Evolutionary conservation across 2,329 filamentous ascomycete species (phyloP), one percentile per base, ranked within the genome.

Genomic region (Blumeria graminis): DNA sequence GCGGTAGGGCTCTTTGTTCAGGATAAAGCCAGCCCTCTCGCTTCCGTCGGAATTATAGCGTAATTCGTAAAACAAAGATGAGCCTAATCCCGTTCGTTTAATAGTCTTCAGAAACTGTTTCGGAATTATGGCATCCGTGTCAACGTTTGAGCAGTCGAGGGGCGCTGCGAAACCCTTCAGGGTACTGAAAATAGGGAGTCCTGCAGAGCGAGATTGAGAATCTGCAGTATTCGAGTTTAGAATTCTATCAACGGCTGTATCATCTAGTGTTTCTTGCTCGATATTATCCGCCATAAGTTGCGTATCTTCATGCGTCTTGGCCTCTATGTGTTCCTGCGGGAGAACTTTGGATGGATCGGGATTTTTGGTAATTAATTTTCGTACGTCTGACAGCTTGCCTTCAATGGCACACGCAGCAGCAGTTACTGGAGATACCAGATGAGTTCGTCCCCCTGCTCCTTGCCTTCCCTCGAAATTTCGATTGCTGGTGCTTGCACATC

Each of bases 71-170:
- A 98, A 98, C 55, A 94, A 79, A 41, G 90, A 90, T 28, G 74
- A 77, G 58, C 89, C 89, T 9, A 98, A 84, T 61, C 92, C 92
- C 1, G 90, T 94, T 58, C 92, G 86, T 77, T 96, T 96, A 72
- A 96, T 96, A 43, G 92, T 98, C 75, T 96, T 98, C 61, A 98
- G 78, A 74, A 96, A 98, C 69, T 98, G 92, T 72, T 98, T 98
- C 61, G 92, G 92, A 63, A 98, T 98, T 70, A 96, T 95, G 66
- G 90, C 90, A 65, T 98, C 92, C n/a, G 92, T 98, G 72, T 98
- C 92, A 63, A 95, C 81, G 69, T 98, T 98, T 62, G 84, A 76
- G 64, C 84, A 80, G 60, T 94, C 85, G 69, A 98, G 73, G 1
- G 87, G 86, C 10, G 89, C 92, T 1, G 88, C 87, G 61, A 90